Evolutionary conservation across 2,329 filamentous ascomycete species (phyloP), one percentile per base, ranked within the genome.

Genomic region (Teratosphaeria viscida): DNA sequence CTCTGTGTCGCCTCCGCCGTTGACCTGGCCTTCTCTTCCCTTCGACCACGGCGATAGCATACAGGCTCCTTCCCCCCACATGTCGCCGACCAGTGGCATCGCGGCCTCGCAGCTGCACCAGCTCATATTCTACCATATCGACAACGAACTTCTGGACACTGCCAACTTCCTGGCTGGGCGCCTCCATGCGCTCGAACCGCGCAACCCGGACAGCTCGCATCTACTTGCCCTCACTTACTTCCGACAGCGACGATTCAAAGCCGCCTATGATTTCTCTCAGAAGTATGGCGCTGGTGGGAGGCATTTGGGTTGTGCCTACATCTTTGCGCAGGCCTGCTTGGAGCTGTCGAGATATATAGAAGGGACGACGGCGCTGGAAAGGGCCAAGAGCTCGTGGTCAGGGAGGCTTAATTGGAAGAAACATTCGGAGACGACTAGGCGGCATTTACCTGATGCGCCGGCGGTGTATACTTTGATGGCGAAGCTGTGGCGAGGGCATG

Each of bases 151-250:
- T 43, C 82, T 88, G 71, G 86, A 92, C 59, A 97, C 95, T 72
- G 94, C 94, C 59, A 85, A 96, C 52, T 99, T 99, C 77, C 90
- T 96, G 62, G 89, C 94, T 61, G 90, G 92, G 70, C 85, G 94
- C 64, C 83, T 96, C 23, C 82, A 85, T 63, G 92, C 90, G 56
- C 89, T 92, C 67, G 92, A 97, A 68, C 84, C 88, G 27, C 85
- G 88, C 68, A 89, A 86, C 23, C 81, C 83, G 60, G 94, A 99
- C 74, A 86, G 90, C 34, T 81, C 85, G 54, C 92, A 95, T 72
- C 83, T 99, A 12, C 79, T 96, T 55, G 85, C 92, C 14, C 83
- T 95, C 54, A 95, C 90, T 71, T 86, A 96, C 74, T 82, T 94
- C 57, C 88, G 89, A 56, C 82, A 90, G 54, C 89, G 90, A 35